Evolutionary conservation across 345 rosid genomes (phyloP), one percentile per base, ranked within the genome.

Genomic region (Mallotus nudiflorus): DNA sequence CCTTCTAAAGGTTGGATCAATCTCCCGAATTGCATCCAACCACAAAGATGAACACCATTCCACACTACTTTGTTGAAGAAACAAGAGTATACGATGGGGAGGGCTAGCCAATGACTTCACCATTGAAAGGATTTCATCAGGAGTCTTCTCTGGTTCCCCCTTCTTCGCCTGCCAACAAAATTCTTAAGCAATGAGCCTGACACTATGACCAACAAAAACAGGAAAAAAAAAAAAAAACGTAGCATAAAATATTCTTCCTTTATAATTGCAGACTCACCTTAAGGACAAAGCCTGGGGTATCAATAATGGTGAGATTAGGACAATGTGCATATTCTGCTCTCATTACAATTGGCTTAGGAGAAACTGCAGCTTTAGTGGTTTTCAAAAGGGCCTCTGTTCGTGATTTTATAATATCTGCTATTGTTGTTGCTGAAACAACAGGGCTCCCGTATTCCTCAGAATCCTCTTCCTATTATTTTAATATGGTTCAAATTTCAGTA

Each of bases 1-100:
- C 72, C 99, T 89, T 15, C 90, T 81, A 64, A 95, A 90, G 46
- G 81, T 83, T 5, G 98, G 96, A 85, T 95, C 99, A 69, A 95
- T 95, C 58, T 92, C 98, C 33, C 91, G 91, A 73, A 95, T 80
- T 9, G 89, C 79, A 83, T 95, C 99, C 72, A 95, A 75, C 99
- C 99, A 95, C 81, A 95, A 73, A 0, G 99, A 95, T 12, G 98
- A 95, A 63, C 99, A 95, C 99, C 98, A 95, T 25, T 92, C 99
- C 37, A 95, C 99, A 70, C 99, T 90, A 67, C 98, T 95, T 77
- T 95, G 99, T 77, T 95, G 98, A 70, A 92, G 94, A 74, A 95
- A 95, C 80, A 95, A 55, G 53, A 95, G 84, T 73, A 95, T 86
- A 20, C 96, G 91, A 81, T 95, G 96, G 39, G 97, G 98, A 81